Evolutionary conservation across 2,329 filamentous ascomycete genomes (phyloP), one percentile per base, ranked within the genome.

Genomic region (Pseudogymnoascus sp.): DNA sequence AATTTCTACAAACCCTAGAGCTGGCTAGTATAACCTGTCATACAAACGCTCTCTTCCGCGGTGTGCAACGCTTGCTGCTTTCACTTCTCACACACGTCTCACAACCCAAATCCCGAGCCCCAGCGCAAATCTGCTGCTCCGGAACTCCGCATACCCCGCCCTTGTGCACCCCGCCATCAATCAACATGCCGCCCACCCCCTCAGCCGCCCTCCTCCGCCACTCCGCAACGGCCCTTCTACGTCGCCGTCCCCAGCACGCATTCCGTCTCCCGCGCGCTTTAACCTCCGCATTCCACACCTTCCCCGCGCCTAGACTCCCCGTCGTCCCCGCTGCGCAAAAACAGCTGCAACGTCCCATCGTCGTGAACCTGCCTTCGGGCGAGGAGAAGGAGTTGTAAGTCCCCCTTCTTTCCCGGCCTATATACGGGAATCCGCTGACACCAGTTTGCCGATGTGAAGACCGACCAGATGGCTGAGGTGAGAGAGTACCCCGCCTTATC

Each of bases 381-480:
- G 45, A 51, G 45, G 21, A 51, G 45, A 51, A 51, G 23, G 45
- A 51, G 45, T n/a, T 51, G 45, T 51, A 5, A 51, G 45, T 10
- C 12, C 45, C 45, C 12, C 21, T n/a, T 3, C 14, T 12, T 10
- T 21, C 45, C 21, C 5, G 6, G 10, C 12, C 21, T 21, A 12
- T 6, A 26, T 5, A n/a, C 8, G 5, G 6, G 5, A 51, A 51
- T 51, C 12, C 45, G 14, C 45, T 51, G 45, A 51, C 45, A 51
- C 45, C 10, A 8, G 8, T 29, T 51, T 26, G 42, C 42, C 42
- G 42, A 26, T 47, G 6, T 14, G 3, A 51, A 51, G 45, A 21
- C 45, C 45, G 29, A 37, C 54, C n/a, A 60, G 54, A 60, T 60
- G 54, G 54, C n/a, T 60, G 5, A 60, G 54, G 54, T 60, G 34